Evolutionary conservation across 2,329 filamentous ascomycete genomes (phyloP).

Genomic region (Paraconiothyrium sp.): DNA sequence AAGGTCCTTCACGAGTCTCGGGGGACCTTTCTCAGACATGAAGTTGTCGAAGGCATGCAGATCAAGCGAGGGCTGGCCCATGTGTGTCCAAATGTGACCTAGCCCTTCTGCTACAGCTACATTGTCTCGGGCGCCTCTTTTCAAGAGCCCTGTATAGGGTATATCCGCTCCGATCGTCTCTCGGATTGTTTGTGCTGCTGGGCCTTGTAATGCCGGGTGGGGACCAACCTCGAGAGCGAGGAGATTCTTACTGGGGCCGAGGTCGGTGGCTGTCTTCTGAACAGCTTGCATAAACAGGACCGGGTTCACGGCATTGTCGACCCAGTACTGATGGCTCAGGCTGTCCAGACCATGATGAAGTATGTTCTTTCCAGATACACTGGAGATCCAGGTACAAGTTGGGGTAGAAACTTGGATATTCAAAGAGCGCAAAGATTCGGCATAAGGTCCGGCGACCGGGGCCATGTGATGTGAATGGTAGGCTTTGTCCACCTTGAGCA

Average conservation of each 20-base stretch:
- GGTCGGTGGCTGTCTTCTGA: conserved; percentile 18
- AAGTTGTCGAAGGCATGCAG: background rate
- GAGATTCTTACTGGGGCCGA: conserved; percentile 40
- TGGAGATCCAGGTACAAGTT: conserved; percentile 1
- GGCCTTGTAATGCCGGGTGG: conserved; percentile 57
- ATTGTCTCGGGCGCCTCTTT: background rate
- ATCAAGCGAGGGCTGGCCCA: background rate
- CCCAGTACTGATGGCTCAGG: conserved; percentile 52
- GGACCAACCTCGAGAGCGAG: conserved; percentile 59
- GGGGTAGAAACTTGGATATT: background rate
- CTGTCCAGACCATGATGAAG: background rate
- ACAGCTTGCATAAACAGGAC: conserved; percentile 59
- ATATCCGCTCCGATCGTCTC: background rate
- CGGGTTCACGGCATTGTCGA: conserved; percentile 55
- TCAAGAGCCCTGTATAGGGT: conserved; percentile 33
- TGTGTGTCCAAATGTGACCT: background rate
- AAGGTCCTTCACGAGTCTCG: background rate
- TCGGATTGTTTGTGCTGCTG: conserved; percentile 49
- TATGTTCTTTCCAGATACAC: background rate
- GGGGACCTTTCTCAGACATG: background rate
- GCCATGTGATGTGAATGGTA: conserved; percentile 44
- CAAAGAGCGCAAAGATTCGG: conserved; percentile 10
- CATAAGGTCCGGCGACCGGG: conserved; percentile 21
- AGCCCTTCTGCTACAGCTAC: background rate
- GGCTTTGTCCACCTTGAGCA: conserved; percentile 34